A percentile compares a stretch with the other conserved stretches of the same genome.
Evolutionary conservation across 306 rosid species (phyloP).

Genomic region (Ziziphus jujuba): DNA sequence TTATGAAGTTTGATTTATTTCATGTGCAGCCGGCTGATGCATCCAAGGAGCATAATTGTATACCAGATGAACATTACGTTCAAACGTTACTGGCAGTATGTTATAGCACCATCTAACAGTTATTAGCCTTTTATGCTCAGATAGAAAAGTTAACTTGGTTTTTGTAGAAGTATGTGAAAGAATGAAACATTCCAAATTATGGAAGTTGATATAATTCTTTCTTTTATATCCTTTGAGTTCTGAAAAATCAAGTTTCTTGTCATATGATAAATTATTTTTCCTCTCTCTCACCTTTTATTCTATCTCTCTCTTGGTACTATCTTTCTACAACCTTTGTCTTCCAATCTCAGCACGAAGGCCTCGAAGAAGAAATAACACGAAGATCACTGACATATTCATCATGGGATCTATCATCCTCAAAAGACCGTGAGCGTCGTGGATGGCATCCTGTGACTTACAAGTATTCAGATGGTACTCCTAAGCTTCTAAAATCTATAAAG

Average conservation of each 20-base stretch:
- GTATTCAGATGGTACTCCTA: slow-evolving; percentile 85
- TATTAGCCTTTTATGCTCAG: neutral
- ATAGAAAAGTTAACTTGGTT: neutral
- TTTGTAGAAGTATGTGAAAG: neutral
- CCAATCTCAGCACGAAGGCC: slow-evolving; percentile 69
- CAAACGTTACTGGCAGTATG: slow-evolving; percentile 93
- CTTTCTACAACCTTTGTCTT: slow-evolving; percentile 22
- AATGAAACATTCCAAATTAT: neutral
- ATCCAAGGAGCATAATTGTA: slow-evolving; percentile 87
- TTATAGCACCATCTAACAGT: slow-evolving; percentile 7
- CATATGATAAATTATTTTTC: neutral
- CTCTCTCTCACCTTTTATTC: neutral
- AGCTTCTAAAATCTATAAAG: slow-evolving; percentile 77
- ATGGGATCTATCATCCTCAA: slow-evolving; percentile 85
- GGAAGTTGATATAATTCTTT: neutral
- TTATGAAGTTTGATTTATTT: slow-evolving; percentile 14
- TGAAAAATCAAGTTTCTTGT: neutral
- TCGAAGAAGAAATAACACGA: slow-evolving; percentile 78
- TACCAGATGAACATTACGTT: slow-evolving; percentile 97
- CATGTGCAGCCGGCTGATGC: slow-evolving; percentile 77
- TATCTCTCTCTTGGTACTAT: neutral
- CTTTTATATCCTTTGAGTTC: neutral
- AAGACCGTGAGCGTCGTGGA: slow-evolving; percentile 73
- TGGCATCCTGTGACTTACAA: slow-evolving; percentile 99
- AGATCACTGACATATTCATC: slow-evolving; percentile 81